Conservation (phyloP, 257 asterid genomes). For the Thymus quinquecostatus region DNA sequence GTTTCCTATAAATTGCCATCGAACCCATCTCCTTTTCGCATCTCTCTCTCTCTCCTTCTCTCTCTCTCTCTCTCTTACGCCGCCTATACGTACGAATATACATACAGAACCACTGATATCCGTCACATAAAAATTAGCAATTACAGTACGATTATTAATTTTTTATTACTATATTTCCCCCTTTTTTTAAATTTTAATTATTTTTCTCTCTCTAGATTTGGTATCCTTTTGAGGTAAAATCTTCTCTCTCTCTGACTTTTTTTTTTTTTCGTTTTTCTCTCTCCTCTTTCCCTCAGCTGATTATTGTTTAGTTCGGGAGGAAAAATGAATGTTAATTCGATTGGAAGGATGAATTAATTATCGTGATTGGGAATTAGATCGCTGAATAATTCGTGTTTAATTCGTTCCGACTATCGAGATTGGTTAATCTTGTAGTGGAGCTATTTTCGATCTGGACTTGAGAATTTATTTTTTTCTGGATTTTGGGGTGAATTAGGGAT, state of each 20-base stretch:
- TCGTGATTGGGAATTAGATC: conserved; percentile 41
- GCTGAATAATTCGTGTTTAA: conserved; percentile 22
- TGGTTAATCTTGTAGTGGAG: conserved; percentile 36
- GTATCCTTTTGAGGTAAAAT: conserved; percentile 57
- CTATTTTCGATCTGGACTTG: conserved; percentile 41
- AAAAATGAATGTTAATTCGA: conserved; percentile 25
- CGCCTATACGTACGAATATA: conserved; percentile 30
- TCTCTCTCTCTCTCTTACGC: conserved; percentile 31
- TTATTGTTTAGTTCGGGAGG: conserved; percentile 28
- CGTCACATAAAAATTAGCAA: conserved; percentile 25
- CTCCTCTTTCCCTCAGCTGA: conserved; percentile 12
- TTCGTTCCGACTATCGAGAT: conserved; percentile 38
- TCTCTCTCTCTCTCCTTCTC: conserved; percentile 27
- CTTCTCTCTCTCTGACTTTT: conserved; percentile 32
- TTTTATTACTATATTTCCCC: conserved; percentile 17
- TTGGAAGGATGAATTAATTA: conserved; percentile 21
- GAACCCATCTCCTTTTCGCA: conserved; percentile 28
- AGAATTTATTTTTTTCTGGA: conserved; percentile 5
- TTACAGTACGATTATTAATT: conserved; percentile 22
- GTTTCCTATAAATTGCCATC: conserved; percentile 76
- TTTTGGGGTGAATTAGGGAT: conserved; percentile 32
- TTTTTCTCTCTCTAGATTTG: conserved; percentile 59
- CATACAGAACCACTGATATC: conserved; percentile 31
- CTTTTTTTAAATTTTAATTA: conserved; percentile 16
- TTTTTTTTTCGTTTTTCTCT: conserved; percentile 11